Base-by-base conservation (phyloP, 805 yeast genomes). In the Isabelozyma gotoi region DNA sequence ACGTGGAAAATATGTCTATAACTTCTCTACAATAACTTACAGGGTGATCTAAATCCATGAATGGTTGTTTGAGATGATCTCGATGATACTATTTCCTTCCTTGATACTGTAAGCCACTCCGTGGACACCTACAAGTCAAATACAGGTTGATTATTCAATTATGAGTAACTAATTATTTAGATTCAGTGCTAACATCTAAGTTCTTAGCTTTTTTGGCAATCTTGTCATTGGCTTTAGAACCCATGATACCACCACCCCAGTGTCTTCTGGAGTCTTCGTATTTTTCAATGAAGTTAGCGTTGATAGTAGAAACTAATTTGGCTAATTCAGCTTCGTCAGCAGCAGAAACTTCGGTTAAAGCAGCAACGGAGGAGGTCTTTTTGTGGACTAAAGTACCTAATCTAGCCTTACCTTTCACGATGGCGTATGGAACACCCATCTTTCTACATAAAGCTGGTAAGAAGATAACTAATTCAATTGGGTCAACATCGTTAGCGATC, bases 231-330 rank as follows among this genome's bases (percentile, higher is more conserved):
- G 97, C 89, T 82, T 92, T 94, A 63, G 86, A 78, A 75, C 98
- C 97, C 82, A 94, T 79, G 75, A 89, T 70, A 82, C 99, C 99
- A 82, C 99, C 99, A 82, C 98, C 98, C 99, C 99, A 92, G 85
- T 89, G 96, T 80, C 88, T 90, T 84, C 95, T 92, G 71, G 81
- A 68, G 63, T 94, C 97, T 68, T 92, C 97, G 86, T 85, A 88
- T 78, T 89, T 88, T 71, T 88, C 96, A 63, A 76, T 73, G 77
- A 85, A 92, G 94, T 89, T 90, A 59, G 96, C 85, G 78, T 89
- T 84, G 74, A 92, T 82, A 66, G 98, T 85, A 47, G 97, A 85
- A 59, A 94, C 81, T 67, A 92, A 82, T 73, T 88, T 87, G 59
- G 97, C 91, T 65, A 92, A 84, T 67, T 88, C 90, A 68, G 96